A percentile compares a stretch with the other conserved stretches of the same genome.
Evolutionary conservation across 129 eudicot species (phyloP).

Genomic region (Flaveria linearis): DNA sequence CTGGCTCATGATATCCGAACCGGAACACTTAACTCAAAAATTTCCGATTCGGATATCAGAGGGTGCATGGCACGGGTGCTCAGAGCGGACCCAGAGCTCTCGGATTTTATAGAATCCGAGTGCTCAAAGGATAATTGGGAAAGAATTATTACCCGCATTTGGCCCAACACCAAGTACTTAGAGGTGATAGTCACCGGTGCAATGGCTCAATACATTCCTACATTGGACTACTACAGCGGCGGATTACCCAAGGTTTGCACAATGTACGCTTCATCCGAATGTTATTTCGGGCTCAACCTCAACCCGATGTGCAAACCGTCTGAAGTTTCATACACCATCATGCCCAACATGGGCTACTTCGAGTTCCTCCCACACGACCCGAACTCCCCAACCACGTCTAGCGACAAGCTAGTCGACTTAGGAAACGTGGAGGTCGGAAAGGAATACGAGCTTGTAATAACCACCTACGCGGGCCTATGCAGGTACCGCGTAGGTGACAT

Average conservation of each 20-base stretch:
- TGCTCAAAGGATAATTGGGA: constrained; percentile 75
- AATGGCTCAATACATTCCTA: constrained; percentile 94
- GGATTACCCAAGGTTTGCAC: constrained; percentile 86
- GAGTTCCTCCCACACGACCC: constrained; percentile 83
- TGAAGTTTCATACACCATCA: constrained; percentile 87
- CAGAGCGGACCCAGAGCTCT: constrained; percentile 55
- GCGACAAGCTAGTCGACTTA: constrained; percentile 65
- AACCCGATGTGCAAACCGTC: constrained; percentile 91
- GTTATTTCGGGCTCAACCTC: constrained; percentile 91
- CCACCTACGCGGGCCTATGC: constrained; percentile 86
- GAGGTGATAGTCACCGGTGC: constrained; percentile 98
- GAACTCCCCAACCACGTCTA: constrained; percentile 37
- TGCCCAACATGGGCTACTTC: constrained; percentile 98
- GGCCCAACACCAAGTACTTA: constrained; percentile 89
- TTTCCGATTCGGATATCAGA: constrained; percentile 51
- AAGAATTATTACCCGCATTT: constrained; percentile 68
- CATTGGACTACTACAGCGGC: constrained; percentile 76
- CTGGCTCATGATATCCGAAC: constrained; percentile 66
- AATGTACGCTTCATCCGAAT: constrained; percentile 93
- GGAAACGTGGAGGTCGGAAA: constrained; percentile 77
- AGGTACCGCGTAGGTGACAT: constrained; percentile 95
- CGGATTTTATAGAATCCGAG: constrained; percentile 51
- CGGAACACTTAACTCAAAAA: constrained; percentile 56
- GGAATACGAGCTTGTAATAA: constrained; percentile 86
- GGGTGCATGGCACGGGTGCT: constrained; percentile 52